Evolutionary conservation across 257 asterid species (phyloP).

Genomic region (Hygrophila difformis): DNA sequence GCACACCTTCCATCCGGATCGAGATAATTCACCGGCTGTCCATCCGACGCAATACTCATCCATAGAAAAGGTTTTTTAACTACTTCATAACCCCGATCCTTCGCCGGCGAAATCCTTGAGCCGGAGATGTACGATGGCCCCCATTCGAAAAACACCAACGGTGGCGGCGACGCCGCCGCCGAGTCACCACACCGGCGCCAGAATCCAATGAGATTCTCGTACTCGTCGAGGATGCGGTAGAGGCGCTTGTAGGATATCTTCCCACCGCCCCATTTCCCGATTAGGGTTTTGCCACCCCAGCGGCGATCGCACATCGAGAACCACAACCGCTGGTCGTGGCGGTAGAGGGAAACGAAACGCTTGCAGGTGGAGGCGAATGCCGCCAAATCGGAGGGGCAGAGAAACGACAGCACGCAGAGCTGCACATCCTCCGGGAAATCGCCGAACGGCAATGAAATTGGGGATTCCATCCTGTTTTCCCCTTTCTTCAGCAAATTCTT

Average conservation of each 20-base stretch:
- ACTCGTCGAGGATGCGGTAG: conserved; percentile 50
- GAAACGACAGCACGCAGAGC: conserved; percentile 76
- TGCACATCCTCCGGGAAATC: conserved; percentile 96
- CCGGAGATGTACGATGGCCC: conserved; percentile 65
- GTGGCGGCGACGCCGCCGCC: conserved; percentile 16
- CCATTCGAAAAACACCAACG: conserved; percentile 76
- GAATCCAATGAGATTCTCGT: conserved; percentile 69
- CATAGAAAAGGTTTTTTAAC: conserved; percentile 50
- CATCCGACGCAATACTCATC: conserved; percentile 52
- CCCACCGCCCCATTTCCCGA: conserved; percentile 67
- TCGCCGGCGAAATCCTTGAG: conserved; percentile 54
- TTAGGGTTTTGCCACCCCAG: conserved; percentile 76
- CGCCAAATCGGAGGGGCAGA: conserved; percentile 52
- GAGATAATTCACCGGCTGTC: conserved; percentile 50
- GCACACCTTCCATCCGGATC: conserved; percentile 55
- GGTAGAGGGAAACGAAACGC: conserved; percentile 52
- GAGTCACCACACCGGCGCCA: conserved; percentile 73
- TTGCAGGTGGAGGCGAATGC: conserved; percentile 73
- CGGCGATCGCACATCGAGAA: conserved; percentile 80
- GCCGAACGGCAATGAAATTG: conserved; percentile 34
- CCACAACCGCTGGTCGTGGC: conserved; percentile 73
- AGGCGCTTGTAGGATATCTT: conserved; percentile 47
- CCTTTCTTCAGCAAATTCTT: no score
- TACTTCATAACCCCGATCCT: conserved; percentile 41
- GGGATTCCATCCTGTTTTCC: conserved; percentile 15